These are phyloP conservation scores for Phytomonas sp. DNA, from an alignment of 208 protist genomes.

Conservation along the genomic window DNA sequence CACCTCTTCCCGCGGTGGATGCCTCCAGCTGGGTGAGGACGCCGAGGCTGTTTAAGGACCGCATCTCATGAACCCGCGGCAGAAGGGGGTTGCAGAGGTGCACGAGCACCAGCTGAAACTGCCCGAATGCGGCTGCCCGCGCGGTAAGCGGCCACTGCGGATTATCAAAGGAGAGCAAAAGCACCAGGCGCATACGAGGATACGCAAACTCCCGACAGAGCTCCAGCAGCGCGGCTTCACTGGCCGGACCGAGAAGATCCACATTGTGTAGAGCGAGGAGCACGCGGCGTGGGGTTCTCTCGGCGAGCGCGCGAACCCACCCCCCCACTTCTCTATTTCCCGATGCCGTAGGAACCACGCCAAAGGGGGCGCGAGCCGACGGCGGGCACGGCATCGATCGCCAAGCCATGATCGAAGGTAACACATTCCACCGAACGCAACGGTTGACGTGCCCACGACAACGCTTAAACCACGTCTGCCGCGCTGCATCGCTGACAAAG, in stretches of 20 bases:
- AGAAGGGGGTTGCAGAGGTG: conserved; percentile 53
- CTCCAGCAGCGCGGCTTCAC: conserved; percentile 23
- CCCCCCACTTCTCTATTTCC: neutral
- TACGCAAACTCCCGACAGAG: conserved; percentile 37
- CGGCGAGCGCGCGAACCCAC: neutral
- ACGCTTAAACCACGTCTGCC: neutral
- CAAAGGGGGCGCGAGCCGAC: neutral
- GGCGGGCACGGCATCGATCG: neutral
- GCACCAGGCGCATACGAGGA: conserved; percentile 24
- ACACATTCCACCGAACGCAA: conserved; percentile 3
- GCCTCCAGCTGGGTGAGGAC: conserved; percentile 53
- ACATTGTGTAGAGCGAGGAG: conserved; percentile 62
- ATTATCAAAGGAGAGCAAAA: conserved; percentile 56
- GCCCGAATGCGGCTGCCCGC: conserved; percentile 20
- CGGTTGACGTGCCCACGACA: conserved; percentile 4
- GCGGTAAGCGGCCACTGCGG: conserved; percentile 36
- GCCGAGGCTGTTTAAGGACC: conserved; percentile 25
- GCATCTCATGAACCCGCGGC: conserved; percentile 54
- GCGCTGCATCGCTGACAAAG: neutral
- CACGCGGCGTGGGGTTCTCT: conserved; percentile 11
- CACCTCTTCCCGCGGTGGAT: conserved; percentile 13
- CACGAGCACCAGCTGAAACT: conserved; percentile 32
- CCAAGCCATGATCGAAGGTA: conserved; percentile 1
- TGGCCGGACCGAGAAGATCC: conserved; percentile 40
- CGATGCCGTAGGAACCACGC: neutral